phyloP scores from a whole-genome alignment of 495 filamentous ascomycete genomes.

The Aspergillus baeticus region DNA sequence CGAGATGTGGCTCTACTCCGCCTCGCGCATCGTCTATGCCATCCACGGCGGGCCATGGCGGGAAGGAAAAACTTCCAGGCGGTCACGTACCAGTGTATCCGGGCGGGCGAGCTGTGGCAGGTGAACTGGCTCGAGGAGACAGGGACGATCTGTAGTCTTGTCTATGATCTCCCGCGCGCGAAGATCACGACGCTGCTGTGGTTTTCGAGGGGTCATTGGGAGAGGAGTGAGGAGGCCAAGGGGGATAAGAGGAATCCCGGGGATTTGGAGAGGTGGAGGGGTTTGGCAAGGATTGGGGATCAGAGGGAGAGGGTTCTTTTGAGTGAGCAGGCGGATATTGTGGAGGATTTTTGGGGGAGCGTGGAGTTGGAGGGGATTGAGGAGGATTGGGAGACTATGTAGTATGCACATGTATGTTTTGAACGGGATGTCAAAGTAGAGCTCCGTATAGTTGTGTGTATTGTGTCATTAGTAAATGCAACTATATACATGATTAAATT shows the following conservation, averaged over 20 bases:
- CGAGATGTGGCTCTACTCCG: constrained; percentile 45
- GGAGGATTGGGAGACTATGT: background rate
- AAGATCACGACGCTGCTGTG: constrained; percentile 35
- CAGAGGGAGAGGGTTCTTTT: constrained; percentile 36
- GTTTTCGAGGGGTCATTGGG: constrained; percentile 42
- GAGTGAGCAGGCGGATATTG: constrained; percentile 39
- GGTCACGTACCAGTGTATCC: constrained; percentile 40
- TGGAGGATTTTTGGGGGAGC: constrained; percentile 34
- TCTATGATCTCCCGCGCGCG: constrained; percentile 33
- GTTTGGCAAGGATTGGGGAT: constrained; percentile 30
- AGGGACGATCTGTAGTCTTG: constrained; percentile 37
- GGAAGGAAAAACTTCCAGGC: constrained; percentile 38
- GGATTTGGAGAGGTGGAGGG: constrained; percentile 34
- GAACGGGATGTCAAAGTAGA: too few species aligned
- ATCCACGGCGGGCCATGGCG: constrained; percentile 43
- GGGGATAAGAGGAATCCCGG: constrained; percentile 37
- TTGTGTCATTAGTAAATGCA: background rate
- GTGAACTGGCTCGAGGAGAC: constrained; percentile 44
- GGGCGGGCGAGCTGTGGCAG: constrained; percentile 37
- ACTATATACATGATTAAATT: background rate
- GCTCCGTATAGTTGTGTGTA: background rate
- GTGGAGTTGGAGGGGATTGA: background rate
- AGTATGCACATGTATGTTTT: background rate
- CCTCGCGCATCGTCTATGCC: constrained; percentile 39
- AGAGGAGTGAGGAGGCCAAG: constrained; percentile 31